phyloP scores from a whole-genome alignment of 306 rosid species.

The Vigna radiata region DNA sequence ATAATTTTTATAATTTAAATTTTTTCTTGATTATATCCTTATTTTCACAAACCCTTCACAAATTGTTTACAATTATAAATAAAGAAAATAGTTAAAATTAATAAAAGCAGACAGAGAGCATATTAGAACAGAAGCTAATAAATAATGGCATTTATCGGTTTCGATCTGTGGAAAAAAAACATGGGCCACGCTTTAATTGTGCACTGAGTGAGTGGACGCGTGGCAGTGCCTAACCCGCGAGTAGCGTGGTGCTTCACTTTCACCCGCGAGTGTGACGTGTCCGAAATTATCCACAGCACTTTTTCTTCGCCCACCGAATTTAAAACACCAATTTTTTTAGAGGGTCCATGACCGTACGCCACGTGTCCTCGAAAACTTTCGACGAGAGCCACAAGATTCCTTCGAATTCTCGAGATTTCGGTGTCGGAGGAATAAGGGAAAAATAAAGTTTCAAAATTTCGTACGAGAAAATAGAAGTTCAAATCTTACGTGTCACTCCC shows the following conservation, averaged over 20 bases:
- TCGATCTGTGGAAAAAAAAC: not conserved
- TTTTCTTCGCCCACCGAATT: slow-evolving; percentile 40
- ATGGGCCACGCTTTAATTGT: slow-evolving; percentile 35
- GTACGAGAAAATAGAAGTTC: slow-evolving; percentile 18
- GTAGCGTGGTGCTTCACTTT: not conserved
- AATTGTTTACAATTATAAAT: no score
- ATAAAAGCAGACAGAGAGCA: not conserved
- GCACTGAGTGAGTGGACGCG: not conserved
- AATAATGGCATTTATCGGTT: slow-evolving; percentile 33
- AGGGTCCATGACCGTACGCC: slow-evolving; percentile 39
- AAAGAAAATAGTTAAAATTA: no score
- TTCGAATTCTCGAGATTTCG: slow-evolving; percentile 55
- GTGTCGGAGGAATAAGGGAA: slow-evolving; percentile 3
- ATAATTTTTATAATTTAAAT: no score
- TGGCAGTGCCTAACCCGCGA: slow-evolving; percentile 7
- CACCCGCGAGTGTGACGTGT: slow-evolving; percentile 39
- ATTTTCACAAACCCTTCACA: no score
- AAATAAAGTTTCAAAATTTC: not conserved
- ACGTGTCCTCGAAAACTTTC: slow-evolving; percentile 37
- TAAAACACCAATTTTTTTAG: not conserved
- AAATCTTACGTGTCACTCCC: slow-evolving; percentile 56
- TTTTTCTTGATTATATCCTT: no score
- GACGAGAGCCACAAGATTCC: slow-evolving; percentile 70
- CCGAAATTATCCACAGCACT: slow-evolving; percentile 41
- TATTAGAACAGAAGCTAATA: slow-evolving; percentile 7